Base-by-base conservation (phyloP, 805 yeast genomes). In the Saccharomycopsis oosterbeekiorum region DNA sequence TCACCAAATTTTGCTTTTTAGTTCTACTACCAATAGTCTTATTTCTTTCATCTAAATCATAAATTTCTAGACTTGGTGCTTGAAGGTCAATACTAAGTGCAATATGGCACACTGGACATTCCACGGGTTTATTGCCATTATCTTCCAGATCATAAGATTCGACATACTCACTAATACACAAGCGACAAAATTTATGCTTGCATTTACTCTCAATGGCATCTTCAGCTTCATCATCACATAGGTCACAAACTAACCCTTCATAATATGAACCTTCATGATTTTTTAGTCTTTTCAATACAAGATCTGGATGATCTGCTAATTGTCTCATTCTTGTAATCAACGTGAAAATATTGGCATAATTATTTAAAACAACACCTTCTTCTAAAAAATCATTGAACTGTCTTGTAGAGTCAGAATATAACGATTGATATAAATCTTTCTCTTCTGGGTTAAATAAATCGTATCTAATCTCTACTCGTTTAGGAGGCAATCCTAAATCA, bases 151-250 rank as follows among this genome's bases (percentile, higher is more conserved):
- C 78, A 68, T 78, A 89, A 59, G 94, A 84, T 65, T 92, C 97
- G 56, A 87, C 83, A 69, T 94, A 94, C 72, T 96, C 99, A 62
- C 81, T 84, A 61, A 94, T 83, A 71, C 99, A 94, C 78, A 94
- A 78, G 36, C 99, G 81, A 71, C 99, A 94, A 70, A 94, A 94
- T 64, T 82, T 82, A 70, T 94, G 99, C 67, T 88, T 97, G 72
- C 99, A 94, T 70, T 87, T 89, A 1, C 97, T 87, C 71, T 88
- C 92, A 56, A 94, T 91, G 0, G 99, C 96, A 64, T 94, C 99
- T 72, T 94, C 98, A 0, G 98, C 97, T 73, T 92, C 97, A 70
- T 94, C 99, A 67, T 92, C 98, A 74, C 99, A 94, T 26, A 94
- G 71, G 66, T 89, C 96, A 70, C 99, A 94, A 51, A 94, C 86